Base-by-base conservation (phyloP, 208 protist species). In the Trypanosoma brucei region DNA sequence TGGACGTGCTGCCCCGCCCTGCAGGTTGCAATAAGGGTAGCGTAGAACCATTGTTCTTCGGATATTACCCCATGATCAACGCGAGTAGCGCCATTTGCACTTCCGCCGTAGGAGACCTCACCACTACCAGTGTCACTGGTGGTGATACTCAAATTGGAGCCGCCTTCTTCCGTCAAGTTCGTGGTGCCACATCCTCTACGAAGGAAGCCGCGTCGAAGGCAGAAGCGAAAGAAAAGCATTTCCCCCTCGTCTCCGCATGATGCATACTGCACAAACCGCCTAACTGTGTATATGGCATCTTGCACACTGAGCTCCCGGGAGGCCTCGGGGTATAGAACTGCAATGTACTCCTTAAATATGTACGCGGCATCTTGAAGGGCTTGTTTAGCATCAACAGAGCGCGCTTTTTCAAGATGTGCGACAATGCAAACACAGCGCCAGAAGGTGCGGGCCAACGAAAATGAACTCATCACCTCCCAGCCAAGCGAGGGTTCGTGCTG, bases 391-490 rank as follows among this genome's bases (percentile, higher is more conserved):
- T 59, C 68, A 55, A 50, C 56, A 22, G 36, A 53, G 38, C 68
- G 56, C 8, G 40, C 31, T 34, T 59, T 58, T 59, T 81, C 65
- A 45, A 61, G 44, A 34, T 53, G 61, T 70, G 79, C 73, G 9
- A 67, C 65, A 30, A 92, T 53, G 55, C 85, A 89, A 22, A 89
- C 62, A n/a, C 60, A 55, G 13, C 86, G 86, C 83, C 86, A 89
- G 2, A 88, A 66, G 33, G 68, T 73, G 14, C 86, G 86, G 57
- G 89, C 48, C 34, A 92, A 66, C 2, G 80, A 76, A 49, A 92
- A 68, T 9, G 68, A 62, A 54, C 72, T 59, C 62, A 78, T 70
- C 11, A 70, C 65, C 48, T 81, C 81, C 33, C 65, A 79, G 2
- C 68, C 54, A 33, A 46, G 51, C 55, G 68, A 45, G 46, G 72